These are phyloP conservation scores for Candida sp. DNA, from an alignment of 1,139 yeast species.

Conservation along the genomic window DNA sequence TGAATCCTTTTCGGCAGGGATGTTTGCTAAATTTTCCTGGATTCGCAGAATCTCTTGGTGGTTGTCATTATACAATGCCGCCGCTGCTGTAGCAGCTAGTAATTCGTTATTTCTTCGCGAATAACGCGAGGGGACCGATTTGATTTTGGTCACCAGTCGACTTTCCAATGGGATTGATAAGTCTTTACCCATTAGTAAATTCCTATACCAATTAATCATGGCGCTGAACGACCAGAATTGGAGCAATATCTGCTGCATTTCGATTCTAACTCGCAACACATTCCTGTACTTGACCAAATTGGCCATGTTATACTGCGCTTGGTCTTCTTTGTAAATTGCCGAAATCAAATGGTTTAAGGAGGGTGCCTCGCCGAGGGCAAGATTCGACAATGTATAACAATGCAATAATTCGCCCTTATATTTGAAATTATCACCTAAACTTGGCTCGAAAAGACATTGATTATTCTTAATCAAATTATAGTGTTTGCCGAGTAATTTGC, in stretches of 20 bases:
- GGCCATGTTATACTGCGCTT: conserved; percentile 12
- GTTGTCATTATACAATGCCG: conserved; percentile 10
- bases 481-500: conserved; percentile 13
- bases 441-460: conserved; percentile 37
- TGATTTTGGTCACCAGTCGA: conserved; percentile 24
- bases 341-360: conserved; percentile 25
- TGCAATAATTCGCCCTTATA: conserved; percentile 23
- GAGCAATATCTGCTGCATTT: conserved; percentile 36
- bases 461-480: conserved; percentile 24
- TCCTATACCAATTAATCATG: conserved; percentile 39
- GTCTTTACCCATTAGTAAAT: conserved; percentile 32
- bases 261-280: conserved; percentile 36
- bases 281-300: conserved; percentile 34
- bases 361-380: conserved; percentile 39
- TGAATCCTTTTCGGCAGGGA: conserved; percentile 2
- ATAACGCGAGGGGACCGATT: conserved; percentile 28
- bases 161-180: conserved; percentile 32
- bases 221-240: conserved; percentile 44
- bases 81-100: conserved; percentile 24
- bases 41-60: background rate
- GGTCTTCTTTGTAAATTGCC: conserved; percentile 26
- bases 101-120: conserved; percentile 22
- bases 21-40: background rate
- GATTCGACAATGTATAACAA: conserved; percentile 29
- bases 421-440: conserved; percentile 13